phyloP scores from a whole-genome alignment of 1,139 yeast species.

The Protomyces pachydermus region DNA sequence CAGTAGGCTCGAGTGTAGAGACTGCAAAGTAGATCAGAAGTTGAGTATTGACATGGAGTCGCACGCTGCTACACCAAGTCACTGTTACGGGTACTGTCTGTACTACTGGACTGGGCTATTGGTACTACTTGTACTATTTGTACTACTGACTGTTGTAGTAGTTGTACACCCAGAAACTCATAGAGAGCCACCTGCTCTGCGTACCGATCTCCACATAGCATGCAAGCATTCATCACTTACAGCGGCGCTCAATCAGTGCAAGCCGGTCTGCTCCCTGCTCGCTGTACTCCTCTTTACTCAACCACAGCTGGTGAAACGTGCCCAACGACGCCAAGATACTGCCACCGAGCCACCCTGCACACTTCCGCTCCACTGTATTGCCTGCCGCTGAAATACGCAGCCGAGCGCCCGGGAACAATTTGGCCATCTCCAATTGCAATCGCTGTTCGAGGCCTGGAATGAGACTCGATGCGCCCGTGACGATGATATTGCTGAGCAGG shows the following conservation, averaged over 20 bases:
- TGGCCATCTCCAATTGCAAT: slow-evolving; percentile 65
- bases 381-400: slow-evolving; percentile 86
- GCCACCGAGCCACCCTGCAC: slow-evolving; percentile 94
- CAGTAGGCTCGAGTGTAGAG: too few relatives aligned
- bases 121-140: too few relatives aligned
- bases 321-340: slow-evolving; percentile 88
- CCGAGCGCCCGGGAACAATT: slow-evolving; percentile 82
- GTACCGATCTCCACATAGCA: too few relatives aligned
- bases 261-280: slow-evolving; percentile 72
- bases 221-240: slow-evolving; percentile 35
- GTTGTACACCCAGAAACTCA: too few relatives aligned
- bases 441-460: slow-evolving; percentile 87
- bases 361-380: slow-evolving; percentile 71
- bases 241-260: slow-evolving; percentile 42
- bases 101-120: too few relatives aligned
- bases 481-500: slow-evolving; percentile 82
- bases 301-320: slow-evolving; percentile 93
- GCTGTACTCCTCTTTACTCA: slow-evolving; percentile 80
- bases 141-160: too few relatives aligned
- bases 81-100: too few relatives aligned
- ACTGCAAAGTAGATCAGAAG: too few relatives aligned
- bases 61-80: too few relatives aligned
- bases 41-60: too few relatives aligned
- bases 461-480: slow-evolving; percentile 84
- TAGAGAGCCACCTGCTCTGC: too few relatives aligned